A percentile compares a stretch with the other conserved stretches of the same genome.
phyloP scores from a whole-genome alignment of 495 filamentous ascomycete genomes.

The Amphirosellinia nigrospora region DNA sequence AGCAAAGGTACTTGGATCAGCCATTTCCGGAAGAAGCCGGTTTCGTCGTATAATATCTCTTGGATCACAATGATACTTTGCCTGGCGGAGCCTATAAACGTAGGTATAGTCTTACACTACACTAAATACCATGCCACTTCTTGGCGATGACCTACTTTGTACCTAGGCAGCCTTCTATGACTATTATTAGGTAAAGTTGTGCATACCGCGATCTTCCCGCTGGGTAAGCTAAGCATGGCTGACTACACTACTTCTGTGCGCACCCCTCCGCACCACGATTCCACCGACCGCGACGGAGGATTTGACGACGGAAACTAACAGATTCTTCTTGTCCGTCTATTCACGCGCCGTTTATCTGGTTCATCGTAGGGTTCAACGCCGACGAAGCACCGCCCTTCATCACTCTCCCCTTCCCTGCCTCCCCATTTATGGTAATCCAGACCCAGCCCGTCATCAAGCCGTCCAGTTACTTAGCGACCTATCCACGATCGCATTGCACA shows the following conservation, averaged over 20 bases:
- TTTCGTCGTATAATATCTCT: background rate
- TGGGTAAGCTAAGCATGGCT: slow-evolving; percentile 6
- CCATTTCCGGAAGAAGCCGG: background rate
- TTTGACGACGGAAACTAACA: slow-evolving; percentile 1
- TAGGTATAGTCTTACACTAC: background rate
- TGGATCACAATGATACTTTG: background rate
- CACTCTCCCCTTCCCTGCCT: background rate
- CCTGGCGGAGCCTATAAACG: background rate
- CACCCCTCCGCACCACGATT: slow-evolving; percentile 7
- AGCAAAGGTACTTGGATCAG: background rate
- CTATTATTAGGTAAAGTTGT: slow-evolving; percentile 16
- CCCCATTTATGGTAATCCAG: background rate
- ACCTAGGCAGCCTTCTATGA: background rate
- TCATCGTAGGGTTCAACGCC: background rate
- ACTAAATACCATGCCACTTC: background rate
- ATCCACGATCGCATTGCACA: slow-evolving; percentile 1
- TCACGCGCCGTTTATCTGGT: background rate
- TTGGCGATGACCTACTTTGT: background rate
- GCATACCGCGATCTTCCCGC: slow-evolving; percentile 6
- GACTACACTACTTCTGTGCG: background rate
- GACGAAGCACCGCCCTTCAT: background rate
- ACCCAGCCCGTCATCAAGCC: slow-evolving; percentile 13
- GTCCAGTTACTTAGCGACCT: background rate
- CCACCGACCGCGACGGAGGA: background rate
- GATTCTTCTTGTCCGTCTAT: background rate